phyloP scores from a whole-genome alignment of 768 basidiomycete species.

The Tulasnella sp. region DNA sequence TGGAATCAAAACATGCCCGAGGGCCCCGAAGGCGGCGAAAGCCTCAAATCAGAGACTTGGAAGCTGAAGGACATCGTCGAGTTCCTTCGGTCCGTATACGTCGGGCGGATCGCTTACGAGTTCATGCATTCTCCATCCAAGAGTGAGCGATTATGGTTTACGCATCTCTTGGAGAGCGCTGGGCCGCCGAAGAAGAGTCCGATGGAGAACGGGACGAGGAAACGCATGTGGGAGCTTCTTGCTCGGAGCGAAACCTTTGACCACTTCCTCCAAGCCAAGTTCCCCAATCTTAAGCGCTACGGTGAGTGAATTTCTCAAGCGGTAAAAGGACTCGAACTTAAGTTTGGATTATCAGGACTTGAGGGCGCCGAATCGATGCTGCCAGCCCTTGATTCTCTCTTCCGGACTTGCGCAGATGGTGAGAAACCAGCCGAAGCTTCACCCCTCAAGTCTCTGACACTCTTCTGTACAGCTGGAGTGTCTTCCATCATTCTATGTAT shows the following conservation, averaged over 20 bases:
- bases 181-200: conserved; percentile 16
- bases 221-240: conserved; percentile 55
- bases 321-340: not conserved
- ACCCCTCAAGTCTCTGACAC: not conserved
- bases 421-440: conserved; percentile 2
- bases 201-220: conserved; percentile 29
- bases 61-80: conserved; percentile 55
- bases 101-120: conserved; percentile 81
- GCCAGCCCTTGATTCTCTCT: conserved; percentile 70
- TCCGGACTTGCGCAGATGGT: conserved; percentile 54
- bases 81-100: conserved; percentile 64
- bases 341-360: conserved; percentile 67
- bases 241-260: conserved; percentile 73
- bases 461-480: conserved; percentile 39
- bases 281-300: conserved; percentile 49
- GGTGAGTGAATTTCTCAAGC: not conserved
- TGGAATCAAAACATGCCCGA: conserved; percentile 47
- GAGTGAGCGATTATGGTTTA: conserved; percentile 82
- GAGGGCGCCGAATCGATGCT: conserved; percentile 95
- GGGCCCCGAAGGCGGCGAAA: conserved; percentile 24
- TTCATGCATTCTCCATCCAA: conserved; percentile 83
- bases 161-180: conserved; percentile 63
- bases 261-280: conserved; percentile 74
- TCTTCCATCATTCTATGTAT: conserved; percentile 67
- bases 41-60: conserved; percentile 33